Percentiles rank a stretch among this genome's conserved stretches.
phyloP scores from a whole-genome alignment of 1,284 basidiomycete species.

The Vanrija sp. region DNA sequence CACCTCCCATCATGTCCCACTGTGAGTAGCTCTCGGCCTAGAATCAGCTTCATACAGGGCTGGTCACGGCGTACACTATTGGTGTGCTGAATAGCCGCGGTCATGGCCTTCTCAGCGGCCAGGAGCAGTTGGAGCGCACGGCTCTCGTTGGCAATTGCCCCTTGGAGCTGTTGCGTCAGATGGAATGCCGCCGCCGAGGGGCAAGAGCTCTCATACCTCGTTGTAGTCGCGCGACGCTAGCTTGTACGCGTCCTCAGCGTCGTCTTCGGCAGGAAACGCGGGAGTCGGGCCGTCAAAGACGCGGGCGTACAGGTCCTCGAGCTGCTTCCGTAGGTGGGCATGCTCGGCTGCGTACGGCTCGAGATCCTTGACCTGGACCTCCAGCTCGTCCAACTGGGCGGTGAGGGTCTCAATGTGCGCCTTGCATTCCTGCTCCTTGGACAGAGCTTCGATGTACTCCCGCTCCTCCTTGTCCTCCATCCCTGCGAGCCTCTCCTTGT shows the following conservation, averaged over 20 bases:
- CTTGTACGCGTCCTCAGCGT: constrained; percentile 11
- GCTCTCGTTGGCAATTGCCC: constrained; percentile 17
- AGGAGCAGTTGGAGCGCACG: constrained; percentile 16
- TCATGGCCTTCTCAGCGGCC: constrained; percentile 12
- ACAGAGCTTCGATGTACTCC: constrained; percentile 24
- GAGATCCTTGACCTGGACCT: constrained; percentile 7
- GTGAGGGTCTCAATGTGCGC: constrained; percentile 19
- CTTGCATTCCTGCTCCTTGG: constrained; percentile 14
- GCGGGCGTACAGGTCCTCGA: constrained; percentile 15
- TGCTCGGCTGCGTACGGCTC: constrained; percentile 9
- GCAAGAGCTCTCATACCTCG: constrained; percentile 1
- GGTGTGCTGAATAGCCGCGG: neutral
- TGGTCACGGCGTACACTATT: neutral
- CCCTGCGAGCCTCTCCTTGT: constrained; percentile 6
- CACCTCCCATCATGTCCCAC: constrained; percentile 12
- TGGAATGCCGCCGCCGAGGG: no score
- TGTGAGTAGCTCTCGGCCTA: constrained; percentile 3
- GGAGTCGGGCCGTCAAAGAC: constrained; percentile 22
- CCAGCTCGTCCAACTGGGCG: constrained; percentile 9
- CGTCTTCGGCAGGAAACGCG: constrained; percentile 22
- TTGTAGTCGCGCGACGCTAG: constrained; percentile 5
- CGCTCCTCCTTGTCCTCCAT: constrained; percentile 25
- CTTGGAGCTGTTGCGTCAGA: constrained; percentile 12
- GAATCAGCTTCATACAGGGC: neutral
- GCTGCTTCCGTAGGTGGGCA: constrained; percentile 7